Conservation (phyloP, 2,329 filamentous ascomycete species). For the Meredithiella fracta region DNA sequence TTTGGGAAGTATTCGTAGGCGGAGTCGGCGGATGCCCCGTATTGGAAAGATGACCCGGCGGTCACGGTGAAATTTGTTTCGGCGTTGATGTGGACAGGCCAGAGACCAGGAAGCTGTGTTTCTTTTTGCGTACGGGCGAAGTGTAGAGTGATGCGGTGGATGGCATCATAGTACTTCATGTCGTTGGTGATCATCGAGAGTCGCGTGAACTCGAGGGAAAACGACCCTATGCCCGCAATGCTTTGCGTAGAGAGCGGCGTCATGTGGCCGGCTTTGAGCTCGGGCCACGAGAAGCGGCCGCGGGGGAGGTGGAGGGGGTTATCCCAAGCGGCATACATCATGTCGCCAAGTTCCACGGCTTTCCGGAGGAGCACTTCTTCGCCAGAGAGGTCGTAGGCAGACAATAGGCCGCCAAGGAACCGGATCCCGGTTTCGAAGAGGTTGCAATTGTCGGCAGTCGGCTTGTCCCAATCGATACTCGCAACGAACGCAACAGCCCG, state of each 20-base stretch:
- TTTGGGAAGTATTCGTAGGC: conserved; percentile 51
- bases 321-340: conserved; percentile 51
- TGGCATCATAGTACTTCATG: conserved; percentile 49
- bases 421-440: conserved; percentile 57
- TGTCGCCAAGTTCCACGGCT: conserved; percentile 44
- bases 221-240: conserved; percentile 33
- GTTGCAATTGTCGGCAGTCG: conserved; percentile 34
- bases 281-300: conserved; percentile 30
- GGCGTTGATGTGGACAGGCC: conserved; percentile 40
- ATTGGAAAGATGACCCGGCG: conserved; percentile 31
- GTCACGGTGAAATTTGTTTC: conserved; percentile 33
- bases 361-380: conserved; percentile 41
- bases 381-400: conserved; percentile 51
- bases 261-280: conserved; percentile 23
- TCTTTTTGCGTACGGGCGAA: conserved; percentile 36
- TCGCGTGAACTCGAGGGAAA: conserved; percentile 46
- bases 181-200: conserved; percentile 47
- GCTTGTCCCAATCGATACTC: conserved; percentile 43
- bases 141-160: conserved; percentile 38
- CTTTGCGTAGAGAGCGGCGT: conserved; percentile 21
- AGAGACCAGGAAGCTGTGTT: conserved; percentile 44
- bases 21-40: conserved; percentile 41
- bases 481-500: conserved; percentile 42
- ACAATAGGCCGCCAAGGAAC: conserved; percentile 51
- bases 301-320: conserved; percentile 50